These are phyloP conservation scores for Dunaliella sp. DNA, from an alignment of 139 green algal species.

Conservation along the genomic window DNA sequence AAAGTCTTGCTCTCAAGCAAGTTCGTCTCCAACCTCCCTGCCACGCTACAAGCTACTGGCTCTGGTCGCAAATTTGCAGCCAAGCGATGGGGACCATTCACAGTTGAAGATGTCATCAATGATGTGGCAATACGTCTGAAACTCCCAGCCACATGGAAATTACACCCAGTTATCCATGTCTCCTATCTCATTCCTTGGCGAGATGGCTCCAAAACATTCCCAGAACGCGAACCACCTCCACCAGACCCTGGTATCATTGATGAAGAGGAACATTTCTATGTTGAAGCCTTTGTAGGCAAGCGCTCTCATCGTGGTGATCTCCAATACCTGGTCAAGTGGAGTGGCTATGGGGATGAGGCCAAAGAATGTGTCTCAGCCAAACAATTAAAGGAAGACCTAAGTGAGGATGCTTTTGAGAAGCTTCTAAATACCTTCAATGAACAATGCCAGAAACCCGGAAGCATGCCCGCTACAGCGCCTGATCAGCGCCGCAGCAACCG, in stretches of 20 bases:
- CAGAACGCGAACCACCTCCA: slow-evolving; percentile 5
- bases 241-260: not conserved
- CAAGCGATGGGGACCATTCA: not conserved
- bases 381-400: too few relatives aligned
- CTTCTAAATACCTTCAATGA: too few relatives aligned
- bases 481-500: not conserved
- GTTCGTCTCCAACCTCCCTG: not conserved
- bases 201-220: not conserved
- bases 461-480: not conserved
- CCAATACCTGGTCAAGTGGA: not conserved
- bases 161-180: not conserved
- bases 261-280: not conserved
- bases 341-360: not conserved
- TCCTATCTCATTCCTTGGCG: not conserved
- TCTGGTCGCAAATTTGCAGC: not conserved
- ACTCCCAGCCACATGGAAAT: not conserved
- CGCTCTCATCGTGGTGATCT: not conserved
- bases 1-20: not conserved
- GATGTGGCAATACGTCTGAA: not conserved
- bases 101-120: not conserved
- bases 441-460: not conserved
- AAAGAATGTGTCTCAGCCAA: not conserved
- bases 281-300: not conserved
- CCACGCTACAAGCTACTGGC: not conserved
- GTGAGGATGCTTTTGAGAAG: too few relatives aligned